Base-by-base conservation (phyloP, 169 alveolate genomes). In the Pseudocohnilembus persalinus region DNA sequence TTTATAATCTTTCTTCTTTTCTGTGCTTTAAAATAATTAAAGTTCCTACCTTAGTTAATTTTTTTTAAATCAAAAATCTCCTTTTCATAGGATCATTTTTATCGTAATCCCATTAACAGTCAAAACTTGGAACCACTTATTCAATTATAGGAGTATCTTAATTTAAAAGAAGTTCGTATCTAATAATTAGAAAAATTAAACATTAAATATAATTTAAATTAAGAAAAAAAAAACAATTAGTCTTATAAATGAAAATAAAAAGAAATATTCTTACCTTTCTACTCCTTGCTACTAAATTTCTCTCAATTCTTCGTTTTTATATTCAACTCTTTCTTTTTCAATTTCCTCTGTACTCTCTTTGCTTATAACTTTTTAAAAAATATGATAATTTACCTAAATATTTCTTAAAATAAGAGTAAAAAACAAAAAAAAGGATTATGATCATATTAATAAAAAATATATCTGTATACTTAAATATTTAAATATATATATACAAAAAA, bases 241-340 rank as follows among this genome's bases (percentile, higher is more conserved):
- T 27, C 11, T 75, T 29, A 0, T 31, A 31, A 24, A 15, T 0
- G 0, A 11, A 0, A 29, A 0, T 11, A 1, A 24, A 31, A 28
- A 16, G 20, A 0, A 0, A 26, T n/a, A 16, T 32, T 0, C 28
- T 16, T 77, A 77, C 82, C 82, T 34, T 28, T 79, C 76, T 31
- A 81, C 49, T 73, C 89, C 89, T 74, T 85, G 65, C 16, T 73
- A 33, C 79, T 79, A 0, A 25, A 79, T 72, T 24, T 85, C 65
- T 28, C 73, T 76, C 35, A 79, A 30, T 29, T 74, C 64, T 15
- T 34, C 33, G 27, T 85, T 31, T 32, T 34, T 33, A 79, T 78
- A 90, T 0, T 84, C 77, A 49, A 77, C 76, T 88, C 97, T 89
- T 80, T 87, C 93, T 49, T 83, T 29, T 63, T 92, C 81, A 28